Conservation (phyloP, 148 eudicot species). For the Pharnaceum exiguum region DNA sequence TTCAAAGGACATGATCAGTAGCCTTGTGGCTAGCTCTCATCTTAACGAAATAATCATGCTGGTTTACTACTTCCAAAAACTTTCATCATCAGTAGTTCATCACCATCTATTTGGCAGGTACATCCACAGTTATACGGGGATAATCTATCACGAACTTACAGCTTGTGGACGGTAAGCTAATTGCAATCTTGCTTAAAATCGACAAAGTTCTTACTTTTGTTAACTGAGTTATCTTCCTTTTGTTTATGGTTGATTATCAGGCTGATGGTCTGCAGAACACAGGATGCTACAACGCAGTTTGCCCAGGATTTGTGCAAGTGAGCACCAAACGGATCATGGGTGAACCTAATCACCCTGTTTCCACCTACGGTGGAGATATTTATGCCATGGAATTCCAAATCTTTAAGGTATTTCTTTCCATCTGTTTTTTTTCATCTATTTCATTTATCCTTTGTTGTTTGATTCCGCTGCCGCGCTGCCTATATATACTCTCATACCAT, state of each 20-base stretch:
- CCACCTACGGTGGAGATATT: neutral
- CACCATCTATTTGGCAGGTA: constrained; percentile 12
- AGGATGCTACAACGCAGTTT: constrained; percentile 22
- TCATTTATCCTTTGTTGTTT: no score
- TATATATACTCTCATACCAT: no score
- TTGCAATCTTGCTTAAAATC: neutral
- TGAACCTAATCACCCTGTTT: neutral
- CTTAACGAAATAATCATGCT: no score
- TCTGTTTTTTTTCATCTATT: neutral
- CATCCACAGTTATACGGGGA: constrained; percentile 17
- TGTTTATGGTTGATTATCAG: neutral
- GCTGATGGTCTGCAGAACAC: constrained; percentile 12
- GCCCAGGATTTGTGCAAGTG: constrained; percentile 27
- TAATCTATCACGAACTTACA: constrained; percentile 11
- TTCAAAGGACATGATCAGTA: no score
- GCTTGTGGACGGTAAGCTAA: constrained; percentile 21
- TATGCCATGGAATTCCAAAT: constrained; percentile 3
- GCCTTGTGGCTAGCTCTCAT: no score
- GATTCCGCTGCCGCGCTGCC: no score
- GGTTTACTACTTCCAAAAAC: no score
- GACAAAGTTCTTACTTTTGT: neutral
- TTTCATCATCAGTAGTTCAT: no score
- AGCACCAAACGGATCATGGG: constrained; percentile 18
- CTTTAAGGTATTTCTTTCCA: constrained; percentile 5
- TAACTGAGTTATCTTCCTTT: neutral